These are phyloP conservation scores for Berberis vulgaris DNA, from an alignment of 164 flowering plant genomes.

Conservation along the genomic window DNA sequence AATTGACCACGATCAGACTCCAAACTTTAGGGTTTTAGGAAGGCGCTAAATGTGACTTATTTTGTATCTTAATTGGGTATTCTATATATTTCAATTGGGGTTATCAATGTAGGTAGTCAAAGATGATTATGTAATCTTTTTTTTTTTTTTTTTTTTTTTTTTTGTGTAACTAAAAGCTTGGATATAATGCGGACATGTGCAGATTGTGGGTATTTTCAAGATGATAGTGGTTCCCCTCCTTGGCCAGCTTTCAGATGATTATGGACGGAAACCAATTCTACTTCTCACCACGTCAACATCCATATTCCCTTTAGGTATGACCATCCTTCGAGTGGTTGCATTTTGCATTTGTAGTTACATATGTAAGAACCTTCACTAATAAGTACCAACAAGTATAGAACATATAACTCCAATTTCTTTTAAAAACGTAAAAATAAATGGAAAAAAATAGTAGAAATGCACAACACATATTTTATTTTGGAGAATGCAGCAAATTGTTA, in stretches of 20 bases:
- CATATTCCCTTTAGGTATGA: slow-evolving; percentile 68
- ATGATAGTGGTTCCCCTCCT: slow-evolving; percentile 71
- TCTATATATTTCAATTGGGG: too few relatives aligned
- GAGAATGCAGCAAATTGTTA: too few relatives aligned
- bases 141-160: background rate
- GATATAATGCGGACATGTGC: slow-evolving; percentile 9
- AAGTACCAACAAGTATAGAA: too few relatives aligned
- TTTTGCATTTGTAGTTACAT: background rate
- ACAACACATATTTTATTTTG: too few relatives aligned
- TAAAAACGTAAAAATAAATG: too few relatives aligned
- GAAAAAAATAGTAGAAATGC: too few relatives aligned
- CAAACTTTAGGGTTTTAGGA: too few relatives aligned
- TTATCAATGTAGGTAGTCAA: background rate
- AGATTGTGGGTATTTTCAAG: slow-evolving; percentile 82
- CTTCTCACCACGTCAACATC: slow-evolving; percentile 59
- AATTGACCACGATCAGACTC: too few relatives aligned
- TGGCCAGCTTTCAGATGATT: slow-evolving; percentile 86
- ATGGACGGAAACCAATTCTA: slow-evolving; percentile 86
- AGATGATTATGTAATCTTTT: background rate
- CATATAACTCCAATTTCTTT: too few relatives aligned
- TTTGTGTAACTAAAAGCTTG: background rate
- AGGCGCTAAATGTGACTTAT: too few relatives aligned
- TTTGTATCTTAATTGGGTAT: too few relatives aligned
- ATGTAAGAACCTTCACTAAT: too few relatives aligned
- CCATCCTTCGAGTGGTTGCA: background rate